Base-by-base conservation (phyloP, 177 flowering plant genomes). In the Vitis hybrid region DNA sequence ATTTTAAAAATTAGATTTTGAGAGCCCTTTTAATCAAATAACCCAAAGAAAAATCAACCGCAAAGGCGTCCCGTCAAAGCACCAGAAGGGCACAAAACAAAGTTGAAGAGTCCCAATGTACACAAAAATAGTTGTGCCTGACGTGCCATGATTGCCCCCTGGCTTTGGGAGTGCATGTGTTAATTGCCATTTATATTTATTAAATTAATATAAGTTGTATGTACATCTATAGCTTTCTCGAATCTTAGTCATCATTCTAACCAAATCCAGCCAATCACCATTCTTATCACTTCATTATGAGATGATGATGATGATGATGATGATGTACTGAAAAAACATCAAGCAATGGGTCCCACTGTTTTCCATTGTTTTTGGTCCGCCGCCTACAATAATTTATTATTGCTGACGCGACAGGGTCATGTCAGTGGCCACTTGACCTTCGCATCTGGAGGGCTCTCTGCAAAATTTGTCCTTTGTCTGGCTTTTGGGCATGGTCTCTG, bases 181-280 rank as follows among this genome's bases (percentile, higher is more conserved):
- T 14, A 10, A 16, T 53, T 14, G 15, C 16, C 56, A 5, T n/a
- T 53, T 6, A 12, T 53, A 26, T 53, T 10, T 14, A 53, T 14
- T 14, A 14, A 16, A 14, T 59, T n/a, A 10, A 19, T 14, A 63
- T 52, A 7, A 63, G 11, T 18, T 48, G 53, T 10, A 63, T 63
- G 66, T 39, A 9, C 22, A 63, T 62, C 53, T 19, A 0, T 2
- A 8, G 53, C 59, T 59, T 12, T 26, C 63, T 71, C 69, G 66
- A 49, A 51, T 61, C 63, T 62, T 63, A 71, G 67, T 76, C 79
- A 71, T 76, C 72, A n/a, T 29, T 57, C 55, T 59, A 45, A 71
- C 39, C 75, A 71, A 75, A 52, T 20, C 66, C 68, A 59, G n/a
- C 77, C 77, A 74, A 78, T 78, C 70, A 68, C 15, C 77, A 31